These are phyloP conservation scores for Talaromyces sp. DNA, from an alignment of 2,329 filamentous ascomycete genomes.

Conservation along the genomic window DNA sequence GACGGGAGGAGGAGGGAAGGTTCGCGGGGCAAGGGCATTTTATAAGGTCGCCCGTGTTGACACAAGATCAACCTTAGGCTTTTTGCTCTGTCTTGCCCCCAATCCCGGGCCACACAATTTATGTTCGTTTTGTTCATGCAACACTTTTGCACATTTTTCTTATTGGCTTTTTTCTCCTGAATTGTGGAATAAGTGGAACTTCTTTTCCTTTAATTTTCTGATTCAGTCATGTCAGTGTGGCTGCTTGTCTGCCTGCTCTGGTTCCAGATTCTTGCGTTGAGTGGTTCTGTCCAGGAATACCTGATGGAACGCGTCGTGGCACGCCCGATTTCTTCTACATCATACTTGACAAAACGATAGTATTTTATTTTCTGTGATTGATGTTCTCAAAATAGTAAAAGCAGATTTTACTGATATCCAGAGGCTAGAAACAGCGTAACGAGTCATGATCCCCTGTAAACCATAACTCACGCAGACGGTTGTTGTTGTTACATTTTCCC, in stretches of 20 bases:
- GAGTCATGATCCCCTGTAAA: not conserved
- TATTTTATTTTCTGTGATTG: not conserved
- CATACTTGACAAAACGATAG: not conserved
- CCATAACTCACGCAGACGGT: not conserved
- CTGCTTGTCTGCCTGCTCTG: constrained; percentile 2
- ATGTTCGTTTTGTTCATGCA: constrained; percentile 5
- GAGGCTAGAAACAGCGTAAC: not conserved
- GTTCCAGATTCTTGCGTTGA: constrained; percentile 12
- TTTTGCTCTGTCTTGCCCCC: not conserved
- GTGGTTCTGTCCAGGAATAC: constrained; percentile 3
- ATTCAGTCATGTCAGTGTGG: not conserved
- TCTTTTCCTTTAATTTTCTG: not conserved
- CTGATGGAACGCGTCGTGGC: constrained; percentile 9
- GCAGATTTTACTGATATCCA: not conserved
- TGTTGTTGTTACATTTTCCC: not conserved
- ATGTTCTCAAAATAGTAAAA: not conserved
- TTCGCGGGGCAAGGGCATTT: constrained; percentile 39
- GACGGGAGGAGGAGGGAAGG: constrained; percentile 25
- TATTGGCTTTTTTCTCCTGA: constrained; percentile 3
- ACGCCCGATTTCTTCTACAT: not conserved
- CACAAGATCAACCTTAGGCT: constrained; percentile 33
- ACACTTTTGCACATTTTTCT: constrained; percentile 3
- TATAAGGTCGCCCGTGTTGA: constrained; percentile 40
- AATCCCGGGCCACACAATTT: not conserved
- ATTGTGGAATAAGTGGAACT: not conserved